Evolutionary conservation across 306 rosid species (phyloP), one percentile per base, ranked within the genome.

Genomic region (Pueraria montana): DNA sequence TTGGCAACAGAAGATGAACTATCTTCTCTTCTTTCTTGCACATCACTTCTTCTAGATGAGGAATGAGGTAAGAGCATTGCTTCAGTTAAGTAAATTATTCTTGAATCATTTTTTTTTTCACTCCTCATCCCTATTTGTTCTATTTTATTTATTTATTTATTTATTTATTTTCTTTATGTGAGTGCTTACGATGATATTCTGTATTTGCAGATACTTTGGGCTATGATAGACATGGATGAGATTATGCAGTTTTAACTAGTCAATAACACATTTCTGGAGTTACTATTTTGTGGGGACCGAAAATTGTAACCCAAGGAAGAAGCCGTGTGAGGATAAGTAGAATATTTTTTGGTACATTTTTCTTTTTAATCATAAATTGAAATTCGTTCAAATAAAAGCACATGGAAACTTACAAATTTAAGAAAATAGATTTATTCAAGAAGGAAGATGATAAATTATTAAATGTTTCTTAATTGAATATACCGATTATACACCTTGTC

Each of bases 401-500:
- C 32, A 26, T 6, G 21, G 36, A 46, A 24, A 46, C 59, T 71
- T 70, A 21, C 75, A 70, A 45, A 20, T 23, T 70, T 45, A 3
- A 21, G 38, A 45, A 70, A 43, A 38, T 11, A 42, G 13, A 69
- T 43, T 23, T 69, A 69, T 64, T 69, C 0, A 21, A 65, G 69
- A 65, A 21, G 52, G 52, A 38, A 67, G 6, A 1, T 36, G 49
- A 20, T 36, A 36, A 34, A 34, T 1, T 65, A 34, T 65, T 36
- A 66, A 62, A 30, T 62, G 11, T 30, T 62, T 62, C 3, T 26
- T 4, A 61, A 24, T 61, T 26, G 61, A 84, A 80, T 90, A 82
- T 61, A 78, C 75, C 20, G 98, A 94, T 85, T 94, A 94, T 78
- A 96, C 97, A 32, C 97, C 98, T 80, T 94, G 93, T 86, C 97